Base-by-base conservation (phyloP, 2,329 filamentous ascomycete genomes). In the Cladosporium sp. region DNA sequence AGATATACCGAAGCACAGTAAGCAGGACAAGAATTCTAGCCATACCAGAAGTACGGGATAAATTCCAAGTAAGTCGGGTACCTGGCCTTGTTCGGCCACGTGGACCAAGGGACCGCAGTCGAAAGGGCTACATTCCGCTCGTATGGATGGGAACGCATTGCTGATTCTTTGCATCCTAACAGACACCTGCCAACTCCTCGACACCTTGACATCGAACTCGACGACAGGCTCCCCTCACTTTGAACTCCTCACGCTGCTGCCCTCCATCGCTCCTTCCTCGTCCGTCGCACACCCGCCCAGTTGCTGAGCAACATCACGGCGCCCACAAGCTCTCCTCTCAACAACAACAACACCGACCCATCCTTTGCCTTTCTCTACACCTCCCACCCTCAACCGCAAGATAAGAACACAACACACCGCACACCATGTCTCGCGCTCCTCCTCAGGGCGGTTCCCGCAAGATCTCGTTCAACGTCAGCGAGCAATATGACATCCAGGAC, bases 401-500 rank as follows among this genome's bases (percentile, higher is more conserved):
- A n/a, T 30, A n/a, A 38, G 13, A 20, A 19, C 41, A 27, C 16
- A 35, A 35, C 35, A 35, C 33, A 52, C 19, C 46, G 38, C 52
- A 32, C 51, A 57, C 12, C 11, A 49, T 59, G 58, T 60, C 43
- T 46, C 57, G 57, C 45, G 54, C 55, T 33, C 51, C 53, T 43
- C 51, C 67, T 57, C 62, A 64, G 55, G 75, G 72, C 66, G 78
- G 79, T 58, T 84, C 81, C 55, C 75, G 93, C 69, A 98, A 97
- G 81, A 98, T 98, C 70, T 97, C 91, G 50, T 98, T 98, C 84
- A 98, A 98, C 67, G 93, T 98, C 56, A 96, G 91, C 66, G 93
- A 98, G 72, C 93, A 98, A 72, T 98, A 98, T 69, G 93, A 98
- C 67, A 98, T 98, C 59, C 92, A 97, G 70, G 93, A 98, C 84